phyloP scores from a whole-genome alignment of 306 rosid genomes.

The Vigna nakashimae region DNA sequence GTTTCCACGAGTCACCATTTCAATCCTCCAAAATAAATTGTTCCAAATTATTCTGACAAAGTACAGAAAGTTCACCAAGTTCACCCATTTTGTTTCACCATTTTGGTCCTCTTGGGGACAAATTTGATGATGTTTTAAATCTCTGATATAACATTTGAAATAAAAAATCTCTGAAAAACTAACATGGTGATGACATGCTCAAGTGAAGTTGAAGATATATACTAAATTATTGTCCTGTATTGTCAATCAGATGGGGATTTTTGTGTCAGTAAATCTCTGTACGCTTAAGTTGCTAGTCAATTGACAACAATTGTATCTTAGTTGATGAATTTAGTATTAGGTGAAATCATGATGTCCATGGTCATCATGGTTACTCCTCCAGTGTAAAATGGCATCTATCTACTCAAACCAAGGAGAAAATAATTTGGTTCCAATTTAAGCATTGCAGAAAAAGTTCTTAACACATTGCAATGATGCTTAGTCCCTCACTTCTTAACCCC shows the following conservation, averaged over 20 bases:
- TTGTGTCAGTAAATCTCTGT: neutral
- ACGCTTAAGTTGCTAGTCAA: neutral
- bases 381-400: conserved; percentile 8
- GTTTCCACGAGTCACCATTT: neutral
- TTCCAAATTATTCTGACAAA: neutral
- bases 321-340: neutral
- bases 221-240: neutral
- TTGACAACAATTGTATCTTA: neutral
- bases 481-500: neutral
- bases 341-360: conserved; percentile 13
- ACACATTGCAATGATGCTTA: neutral
- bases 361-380: neutral
- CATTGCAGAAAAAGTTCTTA: neutral
- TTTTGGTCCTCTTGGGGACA: neutral
- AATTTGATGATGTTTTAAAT: neutral
- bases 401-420: neutral
- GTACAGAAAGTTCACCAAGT: neutral
- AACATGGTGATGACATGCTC: neutral
- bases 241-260: neutral
- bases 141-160: neutral
- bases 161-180: neutral
- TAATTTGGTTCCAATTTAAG: neutral
- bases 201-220: neutral
- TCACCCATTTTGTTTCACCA: neutral
- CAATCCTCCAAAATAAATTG: neutral